Evolutionary conservation across 768 basidiomycete species (phyloP), one percentile per base, ranked within the genome.

Genomic region (button mushroom (Agaricus bisporus)): DNA sequence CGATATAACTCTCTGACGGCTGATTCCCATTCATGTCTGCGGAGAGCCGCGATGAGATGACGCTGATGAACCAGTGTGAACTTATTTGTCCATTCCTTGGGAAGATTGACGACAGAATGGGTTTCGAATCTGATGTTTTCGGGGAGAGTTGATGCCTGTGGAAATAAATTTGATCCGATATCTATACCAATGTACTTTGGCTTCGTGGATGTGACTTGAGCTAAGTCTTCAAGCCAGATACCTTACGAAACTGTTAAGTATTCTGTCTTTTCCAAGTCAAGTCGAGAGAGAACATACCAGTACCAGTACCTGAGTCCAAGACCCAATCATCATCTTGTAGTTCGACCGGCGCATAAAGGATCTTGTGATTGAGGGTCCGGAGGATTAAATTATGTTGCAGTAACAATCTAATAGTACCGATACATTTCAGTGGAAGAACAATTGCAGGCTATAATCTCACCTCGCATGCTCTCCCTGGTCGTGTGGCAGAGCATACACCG

Each of bases 31-130:
- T 56, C 55, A 26, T 49, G 29, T 9, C 7, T 37, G 11, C 47
- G 47, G 12, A 56, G 41, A 5, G 29, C 41, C 11, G 47, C 41
- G 4, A 56, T 22, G 9, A 56, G 11, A 17, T 50, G 48, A 18
- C 55, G 48, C 20, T 50, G 55, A 9, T 56, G 39, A 10, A 50
- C 35, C 10, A 56, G 28, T 18, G 47, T 36, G 41, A 56, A 56
- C 17, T 15, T 56, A 25, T 56, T 29, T 7, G 48, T 56, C 55
- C 55, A 54, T 39, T 54, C 45, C 14, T 25, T 7, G 10, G 55
- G 55, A n/a, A 56, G 55, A 2, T 43, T 7, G 17, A 50, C 11
- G 17, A 50, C 46, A 0, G 55, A 56, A 10, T 49, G 48, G 42
- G 45, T 42, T 25, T 39, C 20, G 12, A 50, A 56, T 43, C 25